These are phyloP conservation scores for Ophiocordyceps camponoti-leonardi DNA, from an alignment of 2,329 filamentous ascomycete species.

Conservation along the genomic window DNA sequence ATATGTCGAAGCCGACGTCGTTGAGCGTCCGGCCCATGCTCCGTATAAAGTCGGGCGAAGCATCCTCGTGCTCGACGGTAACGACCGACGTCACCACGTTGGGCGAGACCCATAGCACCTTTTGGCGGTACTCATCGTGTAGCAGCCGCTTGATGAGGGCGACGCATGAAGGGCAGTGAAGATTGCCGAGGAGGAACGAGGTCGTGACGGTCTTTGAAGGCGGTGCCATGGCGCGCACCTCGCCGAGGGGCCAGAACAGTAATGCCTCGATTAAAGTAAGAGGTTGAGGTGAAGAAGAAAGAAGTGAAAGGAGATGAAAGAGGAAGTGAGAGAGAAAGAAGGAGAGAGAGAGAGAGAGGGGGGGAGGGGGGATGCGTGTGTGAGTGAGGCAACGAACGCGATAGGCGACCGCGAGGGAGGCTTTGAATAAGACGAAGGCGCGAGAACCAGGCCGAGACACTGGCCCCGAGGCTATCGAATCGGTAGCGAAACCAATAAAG, in stretches of 20 bases:
- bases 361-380: too few species aligned
- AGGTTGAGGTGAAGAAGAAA: not conserved
- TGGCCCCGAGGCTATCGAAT: too few species aligned
- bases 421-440: too few species aligned
- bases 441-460: too few species aligned
- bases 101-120: conserved; percentile 42
- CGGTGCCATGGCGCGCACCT: conserved; percentile 9
- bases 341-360: too few species aligned
- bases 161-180: conserved; percentile 66
- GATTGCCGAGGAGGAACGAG: conserved; percentile 51
- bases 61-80: conserved; percentile 35
- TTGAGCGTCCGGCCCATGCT: conserved; percentile 30
- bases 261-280: not conserved
- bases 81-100: conserved; percentile 58
- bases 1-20: conserved; percentile 41
- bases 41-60: conserved; percentile 23
- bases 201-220: conserved; percentile 24
- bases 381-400: too few species aligned
- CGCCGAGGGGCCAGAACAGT: not conserved
- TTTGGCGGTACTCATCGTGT: conserved; percentile 24
- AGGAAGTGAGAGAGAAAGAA: too few species aligned
- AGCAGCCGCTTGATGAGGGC: conserved; percentile 45
- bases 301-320: not conserved
- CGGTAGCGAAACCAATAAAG: too few species aligned
- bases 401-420: too few species aligned